Conservation (phyloP, 2,329 filamentous ascomycete species). For the Tothia fuscella region DNA sequence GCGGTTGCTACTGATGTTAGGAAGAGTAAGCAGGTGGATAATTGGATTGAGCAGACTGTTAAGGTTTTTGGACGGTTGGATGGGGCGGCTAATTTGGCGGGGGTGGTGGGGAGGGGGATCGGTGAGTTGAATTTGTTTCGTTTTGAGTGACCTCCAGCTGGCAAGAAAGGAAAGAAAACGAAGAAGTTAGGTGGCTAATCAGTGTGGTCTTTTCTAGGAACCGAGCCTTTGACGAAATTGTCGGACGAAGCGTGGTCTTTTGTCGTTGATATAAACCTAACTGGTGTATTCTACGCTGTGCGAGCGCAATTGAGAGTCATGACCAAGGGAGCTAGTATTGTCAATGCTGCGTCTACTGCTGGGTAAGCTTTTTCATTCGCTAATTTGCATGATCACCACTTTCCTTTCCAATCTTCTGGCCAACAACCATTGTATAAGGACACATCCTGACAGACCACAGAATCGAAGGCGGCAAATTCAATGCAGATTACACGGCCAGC, state of each 20-base stretch:
- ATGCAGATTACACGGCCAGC: conserved; percentile 6
- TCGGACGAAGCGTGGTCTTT: conserved; percentile 1
- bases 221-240: too few relatives aligned
- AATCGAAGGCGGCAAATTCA: neutral
- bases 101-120: conserved; percentile 34
- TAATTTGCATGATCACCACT: neutral
- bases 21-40: conserved; percentile 26
- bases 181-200: too few relatives aligned
- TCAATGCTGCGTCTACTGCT: conserved; percentile 4
- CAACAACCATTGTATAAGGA: too few relatives aligned
- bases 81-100: conserved; percentile 44
- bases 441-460: too few relatives aligned
- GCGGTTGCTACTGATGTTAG: conserved; percentile 19
- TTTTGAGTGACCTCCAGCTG: too few relatives aligned
- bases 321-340: conserved; percentile 1
- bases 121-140: too few relatives aligned
- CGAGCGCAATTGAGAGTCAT: conserved; percentile 4
- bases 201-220: too few relatives aligned
- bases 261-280: conserved; percentile 1
- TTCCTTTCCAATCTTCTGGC: neutral
- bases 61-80: conserved; percentile 42
- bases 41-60: conserved; percentile 30
- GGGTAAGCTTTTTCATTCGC: too few relatives aligned
- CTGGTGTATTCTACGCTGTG: conserved; percentile 4
- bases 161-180: too few relatives aligned